Conservation (phyloP, 108 stramenopile species). For the Bacterosira constricta region DNA sequence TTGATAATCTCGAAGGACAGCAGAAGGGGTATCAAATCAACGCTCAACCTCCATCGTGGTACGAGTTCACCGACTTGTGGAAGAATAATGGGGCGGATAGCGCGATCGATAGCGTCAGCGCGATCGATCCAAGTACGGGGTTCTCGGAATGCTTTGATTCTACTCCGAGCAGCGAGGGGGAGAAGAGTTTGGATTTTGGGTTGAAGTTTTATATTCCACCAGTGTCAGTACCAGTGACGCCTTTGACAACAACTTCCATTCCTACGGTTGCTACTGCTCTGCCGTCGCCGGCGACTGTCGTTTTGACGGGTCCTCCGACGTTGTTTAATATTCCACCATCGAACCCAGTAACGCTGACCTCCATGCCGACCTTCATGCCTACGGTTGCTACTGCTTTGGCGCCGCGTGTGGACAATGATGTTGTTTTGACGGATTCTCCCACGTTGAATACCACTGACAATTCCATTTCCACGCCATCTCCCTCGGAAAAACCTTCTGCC, state of each 20-base stretch:
- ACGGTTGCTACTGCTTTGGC: neutral
- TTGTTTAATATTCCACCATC: too few species aligned
- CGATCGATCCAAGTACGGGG: constrained; percentile 25
- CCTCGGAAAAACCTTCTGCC: too few species aligned
- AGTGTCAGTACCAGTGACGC: too few species aligned
- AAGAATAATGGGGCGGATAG: neutral
- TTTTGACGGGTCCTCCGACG: too few species aligned
- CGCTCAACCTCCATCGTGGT: neutral
- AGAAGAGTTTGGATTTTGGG: constrained; percentile 7
- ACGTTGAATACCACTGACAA: neutral
- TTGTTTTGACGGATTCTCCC: neutral
- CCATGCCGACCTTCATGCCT: neutral
- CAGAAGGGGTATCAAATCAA: neutral
- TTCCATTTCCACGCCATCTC: neutral
- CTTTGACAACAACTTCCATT: too few species aligned
- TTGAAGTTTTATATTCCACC: constrained; percentile 1
- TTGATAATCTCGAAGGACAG: neutral
- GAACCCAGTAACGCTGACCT: neutral
- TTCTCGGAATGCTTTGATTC: constrained; percentile 25
- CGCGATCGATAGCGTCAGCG: neutral
- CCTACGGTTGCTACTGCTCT: too few species aligned
- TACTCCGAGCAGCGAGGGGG: neutral
- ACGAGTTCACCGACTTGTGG: neutral
- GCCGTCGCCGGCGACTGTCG: too few species aligned
- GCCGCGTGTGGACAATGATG: neutral